phyloP scores from a whole-genome alignment of 257 asterid species.

The Salvia splendens region DNA sequence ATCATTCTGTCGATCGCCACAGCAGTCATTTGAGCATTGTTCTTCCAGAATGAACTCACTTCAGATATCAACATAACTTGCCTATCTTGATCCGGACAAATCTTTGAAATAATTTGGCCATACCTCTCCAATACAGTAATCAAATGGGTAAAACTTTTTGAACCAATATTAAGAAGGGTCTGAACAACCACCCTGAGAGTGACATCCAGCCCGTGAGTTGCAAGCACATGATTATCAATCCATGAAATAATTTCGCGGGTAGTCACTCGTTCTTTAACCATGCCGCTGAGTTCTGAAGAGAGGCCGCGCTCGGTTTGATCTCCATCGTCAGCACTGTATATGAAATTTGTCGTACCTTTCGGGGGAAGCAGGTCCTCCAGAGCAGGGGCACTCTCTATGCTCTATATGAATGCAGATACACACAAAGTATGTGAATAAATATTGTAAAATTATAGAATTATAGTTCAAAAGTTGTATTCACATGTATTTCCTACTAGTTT shows the following conservation, averaged over 20 bases:
- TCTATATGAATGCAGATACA: conserved; percentile 45
- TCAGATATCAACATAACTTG: conserved; percentile 83
- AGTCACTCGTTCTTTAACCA: conserved; percentile 77
- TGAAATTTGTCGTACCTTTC: conserved; percentile 70
- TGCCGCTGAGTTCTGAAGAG: conserved; percentile 69
- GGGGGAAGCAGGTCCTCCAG: conserved; percentile 97
- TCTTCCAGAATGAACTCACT: conserved; percentile 89
- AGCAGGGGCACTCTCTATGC: conserved; percentile 93
- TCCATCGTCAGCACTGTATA: conserved; percentile 66
- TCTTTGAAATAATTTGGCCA: conserved; percentile 83
- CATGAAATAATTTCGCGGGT: conserved; percentile 77
- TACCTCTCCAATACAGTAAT: conserved; percentile 96
- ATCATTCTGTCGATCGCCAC: conserved; percentile 94
- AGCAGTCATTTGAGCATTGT: conserved; percentile 86
- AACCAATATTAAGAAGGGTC: conserved; percentile 91
- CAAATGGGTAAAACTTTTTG: conserved; percentile 96
- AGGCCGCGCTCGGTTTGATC: conserved; percentile 67
- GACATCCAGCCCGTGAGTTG: conserved; percentile 71
- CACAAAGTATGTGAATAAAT: conserved; percentile 16
- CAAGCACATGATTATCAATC: conserved; percentile 74
- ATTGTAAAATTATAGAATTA: background rate
- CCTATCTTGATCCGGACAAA: conserved; percentile 81
- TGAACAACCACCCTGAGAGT: conserved; percentile 78
- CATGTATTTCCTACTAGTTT: conserved; percentile 4
- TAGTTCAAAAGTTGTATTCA: conserved; percentile 19